These are phyloP conservation scores for Hemileia vastatrix DNA, from an alignment of 1,284 basidiomycete genomes.

Conservation along the genomic window DNA sequence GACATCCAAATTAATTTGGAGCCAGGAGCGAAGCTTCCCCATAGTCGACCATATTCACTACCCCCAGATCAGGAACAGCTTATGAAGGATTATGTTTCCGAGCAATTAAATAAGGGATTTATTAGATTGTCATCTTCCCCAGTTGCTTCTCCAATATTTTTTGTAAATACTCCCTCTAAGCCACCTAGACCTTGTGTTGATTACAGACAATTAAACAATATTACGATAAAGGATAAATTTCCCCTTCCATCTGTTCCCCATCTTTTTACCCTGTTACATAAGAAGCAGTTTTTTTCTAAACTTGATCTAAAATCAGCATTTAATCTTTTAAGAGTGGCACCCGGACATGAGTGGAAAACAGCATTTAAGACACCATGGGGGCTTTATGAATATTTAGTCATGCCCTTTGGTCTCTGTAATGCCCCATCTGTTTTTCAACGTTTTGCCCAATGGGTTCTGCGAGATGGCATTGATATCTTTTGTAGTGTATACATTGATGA, in stretches of 20 bases:
- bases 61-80: background rate
- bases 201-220: slow-evolving; percentile 41
- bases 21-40: background rate
- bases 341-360: slow-evolving; percentile 7
- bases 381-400: slow-evolving; percentile 6
- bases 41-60: background rate
- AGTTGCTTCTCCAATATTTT: slow-evolving; percentile 2
- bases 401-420: slow-evolving; percentile 9
- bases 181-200: slow-evolving; percentile 22
- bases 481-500: slow-evolving; percentile 18
- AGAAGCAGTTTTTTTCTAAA: slow-evolving; percentile 11
- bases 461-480: slow-evolving; percentile 4
- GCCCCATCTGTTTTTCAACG: slow-evolving; percentile 7
- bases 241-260: background rate
- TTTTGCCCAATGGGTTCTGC: slow-evolving; percentile 5
- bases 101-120: slow-evolving; percentile 3
- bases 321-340: slow-evolving; percentile 5
- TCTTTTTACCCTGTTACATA: background rate
- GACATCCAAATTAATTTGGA: slow-evolving; percentile 1
- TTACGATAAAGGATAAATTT: slow-evolving; percentile 7
- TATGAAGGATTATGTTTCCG: background rate
- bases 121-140: slow-evolving; percentile 10
- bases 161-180: background rate
- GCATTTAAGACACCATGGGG: slow-evolving; percentile 11
- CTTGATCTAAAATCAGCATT: slow-evolving; percentile 13